Evolutionary conservation across 805 yeast species (phyloP).

Genomic region (Pichia manshurica): DNA sequence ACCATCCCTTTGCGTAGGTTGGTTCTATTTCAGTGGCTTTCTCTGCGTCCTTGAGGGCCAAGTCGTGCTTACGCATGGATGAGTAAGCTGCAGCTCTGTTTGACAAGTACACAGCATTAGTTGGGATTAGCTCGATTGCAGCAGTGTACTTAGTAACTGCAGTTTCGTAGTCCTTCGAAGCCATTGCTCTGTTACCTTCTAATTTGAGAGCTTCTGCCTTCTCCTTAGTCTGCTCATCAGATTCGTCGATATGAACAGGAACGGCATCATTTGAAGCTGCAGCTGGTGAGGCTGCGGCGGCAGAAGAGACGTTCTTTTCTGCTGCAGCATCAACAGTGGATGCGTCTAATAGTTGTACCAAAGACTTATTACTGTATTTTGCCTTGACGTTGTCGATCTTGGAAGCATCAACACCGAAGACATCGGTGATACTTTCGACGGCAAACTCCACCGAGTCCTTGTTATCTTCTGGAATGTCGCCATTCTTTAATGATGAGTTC

Average conservation of each 20-base stretch:
- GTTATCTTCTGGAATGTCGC: conserved; percentile 69
- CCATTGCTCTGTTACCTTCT: conserved; percentile 89
- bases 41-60: conserved; percentile 80
- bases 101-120: conserved; percentile 79
- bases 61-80: conserved; percentile 63
- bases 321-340: conserved; percentile 9
- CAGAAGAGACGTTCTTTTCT: conserved; percentile 2
- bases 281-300: conserved; percentile 2
- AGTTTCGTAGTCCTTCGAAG: conserved; percentile 56
- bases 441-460: conserved; percentile 91
- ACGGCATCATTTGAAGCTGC: conserved; percentile 24
- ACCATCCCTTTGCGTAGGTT: conserved; percentile 83
- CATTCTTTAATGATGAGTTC: conserved; percentile 49
- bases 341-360: conserved; percentile 39
- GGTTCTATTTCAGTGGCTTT: conserved; percentile 76
- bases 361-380: conserved; percentile 43
- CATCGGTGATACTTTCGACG: conserved; percentile 84
- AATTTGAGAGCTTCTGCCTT: conserved; percentile 80
- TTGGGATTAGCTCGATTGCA: conserved; percentile 65
- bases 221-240: conserved; percentile 46
- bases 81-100: conserved; percentile 97
- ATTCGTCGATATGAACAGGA: conserved; percentile 39
- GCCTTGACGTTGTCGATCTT: conserved; percentile 28
- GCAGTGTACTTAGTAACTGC: conserved; percentile 77
- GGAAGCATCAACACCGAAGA: conserved; percentile 55